These are phyloP conservation scores for Polyporus arcularius DNA, from an alignment of 768 basidiomycete species.

Conservation along the genomic window DNA sequence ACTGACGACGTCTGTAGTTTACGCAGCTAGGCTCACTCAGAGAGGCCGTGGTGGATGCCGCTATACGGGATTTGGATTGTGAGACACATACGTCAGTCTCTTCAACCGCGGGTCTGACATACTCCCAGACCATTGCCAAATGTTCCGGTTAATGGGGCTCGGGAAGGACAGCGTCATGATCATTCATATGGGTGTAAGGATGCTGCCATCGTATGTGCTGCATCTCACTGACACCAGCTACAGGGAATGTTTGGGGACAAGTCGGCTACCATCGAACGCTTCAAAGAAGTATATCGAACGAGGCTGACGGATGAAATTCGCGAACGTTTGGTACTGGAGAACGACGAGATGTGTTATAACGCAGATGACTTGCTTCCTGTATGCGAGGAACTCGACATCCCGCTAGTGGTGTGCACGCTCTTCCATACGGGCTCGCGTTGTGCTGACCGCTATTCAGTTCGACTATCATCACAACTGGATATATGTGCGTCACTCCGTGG, in stretches of 20 bases:
- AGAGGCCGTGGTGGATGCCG: conserved; percentile 69
- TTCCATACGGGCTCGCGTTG: conserved; percentile 45
- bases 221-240: no score
- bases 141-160: conserved; percentile 83
- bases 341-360: conserved; percentile 93
- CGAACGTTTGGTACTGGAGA: conserved; percentile 83
- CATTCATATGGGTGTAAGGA: conserved; percentile 74
- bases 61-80: conserved; percentile 76
- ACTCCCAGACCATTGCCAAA: conserved; percentile 69
- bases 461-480: conserved; percentile 87
- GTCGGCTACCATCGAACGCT: conserved; percentile 61
- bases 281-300: conserved; percentile 67
- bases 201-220: neutral
- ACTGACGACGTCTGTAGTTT: conserved; percentile 38
- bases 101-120: neutral
- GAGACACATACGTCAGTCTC: neutral
- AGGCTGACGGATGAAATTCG: conserved; percentile 64
- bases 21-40: conserved; percentile 82
- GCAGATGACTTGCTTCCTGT: conserved; percentile 86
- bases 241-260: conserved; percentile 86
- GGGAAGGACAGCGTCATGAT: conserved; percentile 88
- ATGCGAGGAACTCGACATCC: conserved; percentile 78
- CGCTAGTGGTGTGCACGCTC: conserved; percentile 33
- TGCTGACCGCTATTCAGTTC: conserved; percentile 30
- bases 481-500: conserved; percentile 26